These are phyloP conservation scores for Austropuccinia psidii DNA, from an alignment of 1,284 basidiomycete species.

Conservation along the genomic window DNA sequence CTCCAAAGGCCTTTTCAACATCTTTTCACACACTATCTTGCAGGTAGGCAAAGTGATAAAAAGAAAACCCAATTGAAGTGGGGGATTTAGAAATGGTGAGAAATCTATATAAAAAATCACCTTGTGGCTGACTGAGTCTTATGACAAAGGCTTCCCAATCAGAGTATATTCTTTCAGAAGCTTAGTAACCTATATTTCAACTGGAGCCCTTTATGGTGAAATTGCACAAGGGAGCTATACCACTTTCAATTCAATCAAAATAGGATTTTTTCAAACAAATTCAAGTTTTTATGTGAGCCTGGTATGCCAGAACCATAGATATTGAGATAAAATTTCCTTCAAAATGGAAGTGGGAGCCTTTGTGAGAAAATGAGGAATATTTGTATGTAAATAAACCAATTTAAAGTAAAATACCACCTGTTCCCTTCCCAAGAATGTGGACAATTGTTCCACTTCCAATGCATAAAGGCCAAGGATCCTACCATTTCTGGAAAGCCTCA, in stretches of 20 bases:
- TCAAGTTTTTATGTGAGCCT: neutral
- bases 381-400: too few relatives aligned
- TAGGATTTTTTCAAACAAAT: neutral
- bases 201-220: neutral
- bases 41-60: neutral
- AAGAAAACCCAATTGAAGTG: neutral
- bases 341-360: neutral
- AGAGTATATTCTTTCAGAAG: too few relatives aligned
- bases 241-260: neutral
- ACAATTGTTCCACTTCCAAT: conserved; percentile 28
- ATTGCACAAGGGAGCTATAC: neutral
- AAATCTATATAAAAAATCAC: too few relatives aligned
- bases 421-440: neutral
- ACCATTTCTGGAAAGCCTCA: conserved; percentile 18
- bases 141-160: neutral
- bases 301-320: conserved; percentile 15
- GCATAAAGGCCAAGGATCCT: conserved; percentile 12
- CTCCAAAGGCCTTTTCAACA: neutral
- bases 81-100: neutral
- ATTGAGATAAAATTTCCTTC: neutral
- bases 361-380: too few relatives aligned
- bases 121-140: neutral
- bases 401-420: too few relatives aligned
- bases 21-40: neutral
- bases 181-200: neutral